Conservation (phyloP, 164 flowering plant species). For the Amborella trichopoda region DNA sequence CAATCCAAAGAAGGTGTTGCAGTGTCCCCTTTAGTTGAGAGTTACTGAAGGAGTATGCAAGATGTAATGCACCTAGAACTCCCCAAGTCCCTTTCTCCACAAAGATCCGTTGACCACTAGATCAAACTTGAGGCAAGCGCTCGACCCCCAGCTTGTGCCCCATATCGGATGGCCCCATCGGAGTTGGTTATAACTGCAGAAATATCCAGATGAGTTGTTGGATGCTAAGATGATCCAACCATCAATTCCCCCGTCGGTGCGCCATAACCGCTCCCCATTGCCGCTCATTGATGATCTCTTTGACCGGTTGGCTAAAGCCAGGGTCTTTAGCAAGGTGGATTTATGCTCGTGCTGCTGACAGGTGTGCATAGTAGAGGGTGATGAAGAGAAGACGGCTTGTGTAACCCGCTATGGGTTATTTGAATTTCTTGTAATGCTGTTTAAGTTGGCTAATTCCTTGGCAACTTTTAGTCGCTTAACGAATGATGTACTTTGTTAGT, state of each 20-base stretch:
- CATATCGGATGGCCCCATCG: not conserved
- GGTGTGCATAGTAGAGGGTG: too few species aligned
- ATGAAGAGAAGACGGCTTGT: too few species aligned
- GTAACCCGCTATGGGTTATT: not conserved
- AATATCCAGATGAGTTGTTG: not conserved
- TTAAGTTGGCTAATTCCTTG: not conserved
- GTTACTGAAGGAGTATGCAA: not conserved
- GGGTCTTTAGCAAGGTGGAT: not conserved
- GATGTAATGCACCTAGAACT: slow-evolving; percentile 8
- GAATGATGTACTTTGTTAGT: not conserved
- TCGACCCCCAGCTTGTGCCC: not conserved
- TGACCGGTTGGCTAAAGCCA: not conserved
- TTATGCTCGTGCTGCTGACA: too few species aligned
- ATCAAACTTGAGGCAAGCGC: slow-evolving; percentile 8
- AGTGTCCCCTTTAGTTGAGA: not conserved
- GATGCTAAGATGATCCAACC: not conserved
- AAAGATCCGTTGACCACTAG: not conserved
- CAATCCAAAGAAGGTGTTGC: not conserved
- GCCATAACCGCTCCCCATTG: not conserved
- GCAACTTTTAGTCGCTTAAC: not conserved
- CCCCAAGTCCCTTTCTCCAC: slow-evolving; percentile 5
- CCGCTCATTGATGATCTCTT: not conserved
- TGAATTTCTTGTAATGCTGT: not conserved
- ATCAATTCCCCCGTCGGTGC: not conserved
- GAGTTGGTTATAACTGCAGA: not conserved